Evolutionary conservation across 2,329 filamentous ascomycete species (phyloP).

Genomic region (Hypoxylon rubiginosum): DNA sequence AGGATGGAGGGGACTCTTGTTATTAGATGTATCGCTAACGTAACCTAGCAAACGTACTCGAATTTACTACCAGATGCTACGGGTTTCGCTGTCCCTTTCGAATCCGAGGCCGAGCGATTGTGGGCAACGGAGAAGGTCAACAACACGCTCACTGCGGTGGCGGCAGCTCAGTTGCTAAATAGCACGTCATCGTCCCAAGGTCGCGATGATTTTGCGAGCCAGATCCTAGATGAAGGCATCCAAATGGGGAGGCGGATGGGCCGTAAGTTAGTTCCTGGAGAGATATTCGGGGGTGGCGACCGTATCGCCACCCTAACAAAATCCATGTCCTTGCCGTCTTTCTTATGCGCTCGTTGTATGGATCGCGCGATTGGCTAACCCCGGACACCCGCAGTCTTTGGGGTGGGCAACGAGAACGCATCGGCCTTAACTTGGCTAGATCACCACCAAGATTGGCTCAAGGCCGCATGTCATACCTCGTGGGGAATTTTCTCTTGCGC

Average conservation of each 20-base stretch:
- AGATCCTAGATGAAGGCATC: conserved; percentile 37
- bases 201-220: conserved; percentile 37
- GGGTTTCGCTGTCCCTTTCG: conserved; percentile 23
- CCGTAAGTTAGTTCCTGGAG: conserved; percentile 30
- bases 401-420: conserved; percentile 27
- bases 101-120: conserved; percentile 35
- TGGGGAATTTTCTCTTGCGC: conserved; percentile 41
- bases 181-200: conserved; percentile 34
- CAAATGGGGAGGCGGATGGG: conserved; percentile 42
- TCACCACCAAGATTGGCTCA: conserved; percentile 41
- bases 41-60: conserved; percentile 37
- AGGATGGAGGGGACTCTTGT: not conserved
- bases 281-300: not conserved
- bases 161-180: conserved; percentile 37
- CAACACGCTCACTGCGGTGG: conserved; percentile 38
- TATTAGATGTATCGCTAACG: conserved; percentile 7
- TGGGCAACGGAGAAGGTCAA: conserved; percentile 37
- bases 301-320: conserved; percentile 3
- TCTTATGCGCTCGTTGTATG: conserved; percentile 10
- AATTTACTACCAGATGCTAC: conserved; percentile 35
- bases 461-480: conserved; percentile 40
- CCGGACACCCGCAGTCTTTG: conserved; percentile 29
- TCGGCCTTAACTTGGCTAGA: conserved; percentile 39
- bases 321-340: conserved; percentile 3
- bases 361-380: conserved; percentile 32